Evolutionary conservation across 2,329 filamentous ascomycete species (phyloP).

Genomic region (Pseudogymnoascus sp.): DNA sequence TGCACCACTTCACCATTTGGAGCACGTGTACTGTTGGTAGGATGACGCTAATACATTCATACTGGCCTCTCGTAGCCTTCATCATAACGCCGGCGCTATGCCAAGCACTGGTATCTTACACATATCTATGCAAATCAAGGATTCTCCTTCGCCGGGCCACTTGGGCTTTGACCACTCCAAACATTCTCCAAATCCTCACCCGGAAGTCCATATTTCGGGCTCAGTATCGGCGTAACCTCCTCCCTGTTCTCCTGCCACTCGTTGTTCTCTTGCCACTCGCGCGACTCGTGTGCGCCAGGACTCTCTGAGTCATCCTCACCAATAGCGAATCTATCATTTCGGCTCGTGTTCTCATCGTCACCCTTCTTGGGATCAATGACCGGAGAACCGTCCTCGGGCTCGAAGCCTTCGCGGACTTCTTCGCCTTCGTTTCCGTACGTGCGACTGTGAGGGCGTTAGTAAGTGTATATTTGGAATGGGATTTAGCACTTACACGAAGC

Average conservation of each 20-base stretch:
- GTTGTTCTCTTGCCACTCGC: slow-evolving; percentile 36
- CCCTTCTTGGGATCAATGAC: slow-evolving; percentile 38
- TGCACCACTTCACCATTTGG: neutral
- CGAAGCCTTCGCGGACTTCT: slow-evolving; percentile 49
- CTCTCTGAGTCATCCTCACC: slow-evolving; percentile 29
- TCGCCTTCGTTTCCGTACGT: slow-evolving; percentile 44
- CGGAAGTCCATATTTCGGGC: slow-evolving; percentile 30
- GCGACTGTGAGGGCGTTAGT: slow-evolving; percentile 31
- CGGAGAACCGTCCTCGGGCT: slow-evolving; percentile 40
- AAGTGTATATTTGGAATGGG: neutral
- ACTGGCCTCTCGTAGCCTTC: neutral
- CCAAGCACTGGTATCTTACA: neutral
- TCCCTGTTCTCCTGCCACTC: slow-evolving; percentile 35
- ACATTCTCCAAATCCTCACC: slow-evolving; percentile 33
- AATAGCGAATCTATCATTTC: slow-evolving; percentile 24
- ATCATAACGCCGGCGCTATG: slow-evolving; percentile 3
- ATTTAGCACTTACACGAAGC: slow-evolving; percentile 44
- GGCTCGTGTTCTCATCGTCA: slow-evolving; percentile 32
- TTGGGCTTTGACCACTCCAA: slow-evolving; percentile 27
- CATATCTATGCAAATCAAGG: slow-evolving; percentile 19
- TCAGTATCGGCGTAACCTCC: slow-evolving; percentile 21
- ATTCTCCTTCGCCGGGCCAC: slow-evolving; percentile 26
- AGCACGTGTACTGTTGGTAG: neutral
- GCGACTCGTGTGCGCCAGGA: slow-evolving; percentile 34
- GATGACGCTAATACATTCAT: neutral